Conservation (phyloP, 177 flowering plant genomes). For the Vitis hybrid region DNA sequence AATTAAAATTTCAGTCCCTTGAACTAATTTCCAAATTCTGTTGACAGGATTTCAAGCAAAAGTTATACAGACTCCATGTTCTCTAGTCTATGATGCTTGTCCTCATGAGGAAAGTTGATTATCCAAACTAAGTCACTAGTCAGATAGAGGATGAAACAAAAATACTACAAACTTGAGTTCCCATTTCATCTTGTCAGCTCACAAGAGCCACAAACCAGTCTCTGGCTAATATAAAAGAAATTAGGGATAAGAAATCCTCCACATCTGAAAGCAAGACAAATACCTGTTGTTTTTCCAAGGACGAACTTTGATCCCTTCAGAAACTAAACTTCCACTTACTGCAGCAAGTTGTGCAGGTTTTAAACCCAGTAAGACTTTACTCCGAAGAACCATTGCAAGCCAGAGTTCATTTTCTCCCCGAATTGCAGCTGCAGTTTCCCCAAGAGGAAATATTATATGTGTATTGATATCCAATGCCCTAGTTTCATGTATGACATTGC, state of each 20-base stretch:
- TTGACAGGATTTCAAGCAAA: not conserved
- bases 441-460: constrained; percentile 77
- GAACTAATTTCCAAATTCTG: not conserved
- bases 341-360: constrained; percentile 96
- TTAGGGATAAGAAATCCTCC: not conserved
- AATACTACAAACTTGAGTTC: not conserved
- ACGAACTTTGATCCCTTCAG: constrained; percentile 90
- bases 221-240: not conserved
- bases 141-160: too few relatives aligned
- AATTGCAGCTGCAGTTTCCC: constrained; percentile 96
- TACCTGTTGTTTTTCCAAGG: constrained; percentile 68
- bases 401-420: constrained; percentile 99
- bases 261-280: constrained; percentile 5
- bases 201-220: too few relatives aligned
- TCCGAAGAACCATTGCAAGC: constrained; percentile 95
- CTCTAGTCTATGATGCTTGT: not conserved
- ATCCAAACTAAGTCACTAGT: too few relatives aligned
- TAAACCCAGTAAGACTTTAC: constrained; percentile 61
- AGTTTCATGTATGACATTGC: constrained; percentile 86
- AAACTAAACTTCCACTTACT: constrained; percentile 87
- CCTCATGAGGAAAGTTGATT: not conserved
- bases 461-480: constrained; percentile 89
- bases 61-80: not conserved
- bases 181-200: not conserved
- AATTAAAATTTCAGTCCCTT: not conserved